phyloP scores from a whole-genome alignment of 2,329 filamentous ascomycete genomes.

The Claviceps sp. region DNA sequence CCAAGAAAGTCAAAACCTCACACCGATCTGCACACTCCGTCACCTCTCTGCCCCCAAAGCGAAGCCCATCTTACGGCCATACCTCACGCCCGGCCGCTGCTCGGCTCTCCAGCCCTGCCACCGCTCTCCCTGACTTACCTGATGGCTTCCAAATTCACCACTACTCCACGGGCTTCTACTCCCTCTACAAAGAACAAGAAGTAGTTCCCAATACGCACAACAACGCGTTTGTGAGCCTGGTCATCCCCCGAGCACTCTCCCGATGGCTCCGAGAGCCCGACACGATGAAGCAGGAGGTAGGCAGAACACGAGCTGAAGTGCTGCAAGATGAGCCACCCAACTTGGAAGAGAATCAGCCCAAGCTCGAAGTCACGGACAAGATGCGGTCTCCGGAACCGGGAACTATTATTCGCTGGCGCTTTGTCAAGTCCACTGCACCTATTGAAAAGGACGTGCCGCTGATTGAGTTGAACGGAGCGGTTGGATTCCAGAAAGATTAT shows the following conservation, averaged over 20 bases:
- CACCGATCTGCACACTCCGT: constrained; percentile 70
- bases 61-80: constrained; percentile 52
- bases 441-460: constrained; percentile 45
- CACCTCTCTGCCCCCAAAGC: constrained; percentile 52
- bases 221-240: constrained; percentile 67
- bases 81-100: constrained; percentile 46
- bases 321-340: constrained; percentile 43
- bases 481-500: constrained; percentile 62
- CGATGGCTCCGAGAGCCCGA: constrained; percentile 66
- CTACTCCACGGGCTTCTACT: constrained; percentile 64
- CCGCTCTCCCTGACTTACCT: constrained; percentile 52
- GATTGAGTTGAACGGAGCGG: constrained; percentile 63
- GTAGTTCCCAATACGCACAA: constrained; percentile 47
- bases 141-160: constrained; percentile 52
- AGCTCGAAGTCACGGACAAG: constrained; percentile 37
- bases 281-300: constrained; percentile 53
- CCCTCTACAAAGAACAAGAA: constrained; percentile 53
- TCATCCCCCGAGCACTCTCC: constrained; percentile 60
- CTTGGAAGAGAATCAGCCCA: constrained; percentile 28
- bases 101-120: constrained; percentile 61
- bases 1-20: constrained; percentile 70
- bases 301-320: constrained; percentile 51
- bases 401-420: constrained; percentile 52
- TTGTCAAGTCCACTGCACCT: constrained; percentile 37
- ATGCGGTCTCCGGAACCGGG: constrained; percentile 20